Conservation (phyloP, 176 grass and related monocot genomes). For the sorghum (Sorghum bicolor) region Sorghum_bicolor_NCBIv3 NC_012873.2:45721501-45722000, state of each 20-base stretch:
- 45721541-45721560: conserved; percentile 75
- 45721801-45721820: conserved; percentile 2
- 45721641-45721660: neutral
- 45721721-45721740: neutral
- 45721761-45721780: neutral
- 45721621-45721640: neutral
- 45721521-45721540: conserved; percentile 74
- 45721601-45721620: neutral
- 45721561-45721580: conserved; percentile 81
- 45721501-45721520: conserved; percentile 72
- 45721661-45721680: neutral
- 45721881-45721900: conserved; percentile 7
- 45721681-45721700: neutral
- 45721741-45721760: neutral
- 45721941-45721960: neutral
- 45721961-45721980: neutral
- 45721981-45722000: neutral
- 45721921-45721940: neutral
- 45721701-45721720: neutral
- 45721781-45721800: neutral
- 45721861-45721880: neutral
- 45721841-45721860: neutral
- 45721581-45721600: conserved; percentile 37
- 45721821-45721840: conserved; percentile 10
- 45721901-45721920: conserved; percentile 7